Base-by-base conservation (phyloP, 2,329 filamentous ascomycete species). In the Clarireedia paspali region DNA sequence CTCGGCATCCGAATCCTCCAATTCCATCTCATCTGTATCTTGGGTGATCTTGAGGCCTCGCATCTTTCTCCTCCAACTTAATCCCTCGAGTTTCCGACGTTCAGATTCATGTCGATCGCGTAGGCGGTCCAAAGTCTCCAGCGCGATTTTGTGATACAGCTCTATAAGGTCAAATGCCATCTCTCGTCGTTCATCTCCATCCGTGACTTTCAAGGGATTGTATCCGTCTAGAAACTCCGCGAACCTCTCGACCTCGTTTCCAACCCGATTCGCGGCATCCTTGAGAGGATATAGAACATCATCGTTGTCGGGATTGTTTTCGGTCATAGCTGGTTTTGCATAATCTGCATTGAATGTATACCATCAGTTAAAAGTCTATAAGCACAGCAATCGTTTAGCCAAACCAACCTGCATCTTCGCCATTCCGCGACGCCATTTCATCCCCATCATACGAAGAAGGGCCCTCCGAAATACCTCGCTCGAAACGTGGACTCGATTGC, bases 201-300 rank as follows among this genome's bases (percentile, higher is more conserved):
- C 74, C 67, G 61, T 77, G 71, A 62, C 74, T 66, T 65, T 75
- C 64, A 70, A 77, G 63, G 66, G 84, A 72, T 75, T 79, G 70
- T 91, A 92, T 54, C 83, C 80, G 72, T 96, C 91, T 23, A 96
- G 79, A 51, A 83, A 82, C 67, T 88, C 86, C 39, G 91, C 91
- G 68, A 96, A 96, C 46, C 83, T 80, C 72, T 96, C 90, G 57
- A 95, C 89, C 71, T 96, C 90, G 59, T 85, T 83, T 50, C 88
- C 87, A 34, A 89, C 83, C 45, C 81, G 79, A 62, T 89, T 81
- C 58, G 83, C 83, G 63, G 84, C 82, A 61, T 80, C 77, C 68
- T 82, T 81, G 61, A 87, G 72, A 17, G 82, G 82, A 62, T 81
- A 78, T 30, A 85, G 70, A 34, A 77, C 71, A 59, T 76, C 74